These are phyloP conservation scores for Monosporozyma unispora DNA, from an alignment of 805 yeast genomes.

Conservation along the genomic window DNA sequence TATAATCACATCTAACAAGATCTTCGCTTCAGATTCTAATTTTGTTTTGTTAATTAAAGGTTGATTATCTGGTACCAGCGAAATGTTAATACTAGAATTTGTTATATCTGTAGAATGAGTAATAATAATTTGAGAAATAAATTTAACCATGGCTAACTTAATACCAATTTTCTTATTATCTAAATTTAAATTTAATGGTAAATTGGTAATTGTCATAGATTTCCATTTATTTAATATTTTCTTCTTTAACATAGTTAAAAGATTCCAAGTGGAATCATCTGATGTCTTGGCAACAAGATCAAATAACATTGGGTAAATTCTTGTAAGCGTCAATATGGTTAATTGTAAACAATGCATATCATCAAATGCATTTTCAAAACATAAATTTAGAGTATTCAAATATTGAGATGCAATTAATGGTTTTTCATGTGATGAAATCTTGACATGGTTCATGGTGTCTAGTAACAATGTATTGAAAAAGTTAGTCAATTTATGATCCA, in stretches of 20 bases:
- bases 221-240: conserved; percentile 55
- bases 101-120: conserved; percentile 35
- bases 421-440: conserved; percentile 20
- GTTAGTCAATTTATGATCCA: conserved; percentile 12
- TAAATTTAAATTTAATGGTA: conserved; percentile 18
- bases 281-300: conserved; percentile 37
- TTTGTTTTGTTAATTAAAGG: conserved; percentile 47
- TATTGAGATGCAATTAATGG: conserved; percentile 27
- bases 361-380: conserved; percentile 12
- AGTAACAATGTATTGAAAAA: conserved; percentile 19
- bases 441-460: conserved; percentile 20
- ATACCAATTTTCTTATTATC: conserved; percentile 45
- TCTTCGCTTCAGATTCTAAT: conserved; percentile 65
- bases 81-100: conserved; percentile 29
- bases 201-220: conserved; percentile 36
- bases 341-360: conserved; percentile 31
- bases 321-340: conserved; percentile 34
- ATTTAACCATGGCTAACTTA: conserved; percentile 62
- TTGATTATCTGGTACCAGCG: conserved; percentile 48
- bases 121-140: conserved; percentile 51
- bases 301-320: conserved; percentile 40
- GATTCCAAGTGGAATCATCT: conserved; percentile 42
- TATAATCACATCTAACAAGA: conserved; percentile 57
- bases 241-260: conserved; percentile 46
- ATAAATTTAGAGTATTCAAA: conserved; percentile 18